A percentile compares a stretch with the other conserved stretches of the same genome.
These are phyloP conservation scores for Cucurbita maxima DNA, from an alignment of 306 rosid species.

Conservation along the genomic window DNA sequence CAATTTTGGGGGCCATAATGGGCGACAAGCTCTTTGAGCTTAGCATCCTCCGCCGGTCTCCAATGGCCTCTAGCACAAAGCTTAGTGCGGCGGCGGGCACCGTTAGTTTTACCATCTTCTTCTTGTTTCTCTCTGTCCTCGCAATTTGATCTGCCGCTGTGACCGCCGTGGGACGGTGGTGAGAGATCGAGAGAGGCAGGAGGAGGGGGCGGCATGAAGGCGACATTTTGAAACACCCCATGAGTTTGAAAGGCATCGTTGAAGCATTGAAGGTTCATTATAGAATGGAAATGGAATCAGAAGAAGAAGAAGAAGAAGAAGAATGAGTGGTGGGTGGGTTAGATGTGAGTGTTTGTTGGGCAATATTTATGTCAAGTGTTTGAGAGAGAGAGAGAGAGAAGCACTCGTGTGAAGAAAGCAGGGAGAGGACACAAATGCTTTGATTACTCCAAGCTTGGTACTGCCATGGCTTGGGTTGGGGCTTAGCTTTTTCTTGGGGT, in stretches of 20 bases:
- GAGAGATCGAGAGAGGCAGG: constrained; percentile 6
- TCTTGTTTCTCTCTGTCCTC: constrained; percentile 15
- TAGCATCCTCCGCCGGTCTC: constrained; percentile 82
- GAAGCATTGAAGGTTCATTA: constrained; percentile 27
- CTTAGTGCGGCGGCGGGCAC: constrained; percentile 9
- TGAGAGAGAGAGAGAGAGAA: constrained; percentile 6
- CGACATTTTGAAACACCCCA: neutral
- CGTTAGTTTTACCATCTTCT: neutral
- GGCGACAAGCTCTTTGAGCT: constrained; percentile 68
- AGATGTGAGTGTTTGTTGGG: too few relatives aligned
- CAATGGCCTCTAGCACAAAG: constrained; percentile 89
- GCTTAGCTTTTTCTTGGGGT: constrained; percentile 25
- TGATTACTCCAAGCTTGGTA: neutral
- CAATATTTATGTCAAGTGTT: neutral
- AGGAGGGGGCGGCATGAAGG: constrained; percentile 8
- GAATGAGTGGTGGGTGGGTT: neutral
- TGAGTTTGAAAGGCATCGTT: constrained; percentile 11
- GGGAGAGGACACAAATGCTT: constrained; percentile 8
- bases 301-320: neutral
- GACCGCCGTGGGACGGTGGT: neutral
- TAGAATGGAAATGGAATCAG: neutral
- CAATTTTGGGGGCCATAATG: constrained; percentile 87
- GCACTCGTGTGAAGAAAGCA: constrained; percentile 73
- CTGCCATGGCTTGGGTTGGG: neutral
- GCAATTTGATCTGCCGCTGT: neutral